phyloP scores from a whole-genome alignment of 352 stramenopile species.

The Phytophthora ramorum region DNA sequence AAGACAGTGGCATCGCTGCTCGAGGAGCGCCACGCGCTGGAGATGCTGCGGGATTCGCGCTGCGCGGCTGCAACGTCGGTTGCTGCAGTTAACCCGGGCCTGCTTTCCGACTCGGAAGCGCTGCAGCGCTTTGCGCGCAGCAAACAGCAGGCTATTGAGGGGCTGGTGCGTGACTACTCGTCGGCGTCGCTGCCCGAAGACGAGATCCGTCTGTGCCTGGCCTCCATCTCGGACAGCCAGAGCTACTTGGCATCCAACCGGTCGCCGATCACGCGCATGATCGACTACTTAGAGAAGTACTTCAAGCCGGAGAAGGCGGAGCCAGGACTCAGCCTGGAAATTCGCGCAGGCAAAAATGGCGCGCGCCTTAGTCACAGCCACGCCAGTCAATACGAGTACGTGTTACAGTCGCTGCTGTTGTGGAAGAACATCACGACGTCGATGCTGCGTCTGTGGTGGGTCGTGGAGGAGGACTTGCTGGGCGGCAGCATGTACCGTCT shows the following conservation, averaged over 20 bases:
- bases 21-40: constrained; percentile 60
- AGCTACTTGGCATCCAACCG: constrained; percentile 68
- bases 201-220: constrained; percentile 59
- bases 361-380: constrained; percentile 68
- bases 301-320: constrained; percentile 60
- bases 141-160: constrained; percentile 48
- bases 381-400: constrained; percentile 68
- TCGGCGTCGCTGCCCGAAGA: constrained; percentile 52
- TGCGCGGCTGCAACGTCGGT: constrained; percentile 71
- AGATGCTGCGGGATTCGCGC: constrained; percentile 78
- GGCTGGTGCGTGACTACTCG: constrained; percentile 55
- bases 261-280: constrained; percentile 70
- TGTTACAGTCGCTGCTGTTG: constrained; percentile 66
- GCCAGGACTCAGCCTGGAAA: constrained; percentile 56
- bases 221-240: constrained; percentile 62
- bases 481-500: constrained; percentile 61
- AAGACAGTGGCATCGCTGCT: constrained; percentile 85
- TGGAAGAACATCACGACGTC: constrained; percentile 71
- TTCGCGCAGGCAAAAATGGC: constrained; percentile 65
- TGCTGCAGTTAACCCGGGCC: constrained; percentile 18
- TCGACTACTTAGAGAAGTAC: constrained; percentile 62
- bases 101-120: constrained; percentile 19
- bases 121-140: constrained; percentile 30
- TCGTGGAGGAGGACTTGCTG: constrained; percentile 67
- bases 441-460: constrained; percentile 74